A percentile compares a stretch with the other conserved stretches of the same genome.
phyloP scores from a whole-genome alignment of 2,329 filamentous ascomycete genomes.

The Apiospora phragmitis region DNA sequence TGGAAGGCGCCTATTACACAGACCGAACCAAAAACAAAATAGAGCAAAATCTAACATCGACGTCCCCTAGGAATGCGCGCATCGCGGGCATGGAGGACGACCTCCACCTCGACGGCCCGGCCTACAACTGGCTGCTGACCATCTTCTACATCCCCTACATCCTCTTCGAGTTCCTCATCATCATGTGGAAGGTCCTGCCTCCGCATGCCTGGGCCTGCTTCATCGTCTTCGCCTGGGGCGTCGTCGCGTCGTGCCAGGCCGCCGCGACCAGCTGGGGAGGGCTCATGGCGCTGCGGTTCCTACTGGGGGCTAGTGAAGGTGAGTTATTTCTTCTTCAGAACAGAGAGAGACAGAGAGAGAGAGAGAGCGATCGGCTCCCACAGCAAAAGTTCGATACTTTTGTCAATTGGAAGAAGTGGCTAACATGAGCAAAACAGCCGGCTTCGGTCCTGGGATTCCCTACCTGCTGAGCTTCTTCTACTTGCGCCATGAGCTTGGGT shows the following conservation, averaged over 20 bases:
- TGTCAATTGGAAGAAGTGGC: not conserved
- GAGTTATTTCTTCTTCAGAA: too few relatives aligned
- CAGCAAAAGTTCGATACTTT: too few relatives aligned
- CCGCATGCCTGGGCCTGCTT: conserved; percentile 30
- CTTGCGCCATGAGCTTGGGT: conserved; percentile 44
- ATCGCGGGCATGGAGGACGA: conserved; percentile 11
- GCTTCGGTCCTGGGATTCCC: conserved; percentile 33
- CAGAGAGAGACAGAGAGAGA: not conserved
- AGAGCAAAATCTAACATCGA: not conserved
- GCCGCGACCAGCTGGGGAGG: conserved; percentile 31
- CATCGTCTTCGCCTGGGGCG: conserved; percentile 24
- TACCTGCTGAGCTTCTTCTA: conserved; percentile 39
- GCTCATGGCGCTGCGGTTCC: conserved; percentile 32
- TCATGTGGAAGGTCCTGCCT: conserved; percentile 43
- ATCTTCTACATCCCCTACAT: conserved; percentile 48
- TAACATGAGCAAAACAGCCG: conserved; percentile 17
- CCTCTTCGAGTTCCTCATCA: conserved; percentile 41
- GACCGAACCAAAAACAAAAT: not conserved
- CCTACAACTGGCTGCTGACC: conserved; percentile 39
- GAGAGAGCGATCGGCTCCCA: not conserved
- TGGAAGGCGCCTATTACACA: too few relatives aligned
- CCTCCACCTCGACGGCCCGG: not conserved
- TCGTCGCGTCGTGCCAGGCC: conserved; percentile 32
- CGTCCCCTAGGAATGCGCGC: not conserved
- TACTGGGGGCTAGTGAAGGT: conserved; percentile 32